Evolutionary conservation across 805 yeast genomes (phyloP).

Genomic region (Zygotorulaspora danielsina): DNA sequence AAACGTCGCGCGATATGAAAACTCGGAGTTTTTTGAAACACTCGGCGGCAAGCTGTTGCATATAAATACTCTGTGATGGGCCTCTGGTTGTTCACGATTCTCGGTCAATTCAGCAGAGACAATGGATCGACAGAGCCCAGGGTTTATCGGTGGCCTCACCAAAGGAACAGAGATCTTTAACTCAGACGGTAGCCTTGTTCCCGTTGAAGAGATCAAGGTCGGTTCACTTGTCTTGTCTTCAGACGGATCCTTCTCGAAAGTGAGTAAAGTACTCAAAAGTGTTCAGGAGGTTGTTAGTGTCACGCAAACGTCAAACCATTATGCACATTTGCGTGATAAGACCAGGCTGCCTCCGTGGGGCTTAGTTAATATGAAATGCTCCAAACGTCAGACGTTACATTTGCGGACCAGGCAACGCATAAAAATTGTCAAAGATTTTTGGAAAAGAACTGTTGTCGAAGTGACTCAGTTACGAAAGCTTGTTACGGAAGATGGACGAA

Average conservation of each 20-base stretch:
- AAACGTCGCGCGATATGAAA: too few relatives aligned
- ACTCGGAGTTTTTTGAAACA: too few relatives aligned
- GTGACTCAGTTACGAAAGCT: constrained; percentile 1
- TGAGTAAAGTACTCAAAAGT: neutral
- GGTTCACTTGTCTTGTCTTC: neutral
- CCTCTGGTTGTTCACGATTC: too few relatives aligned
- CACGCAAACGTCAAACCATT: constrained; percentile 1
- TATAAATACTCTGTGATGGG: too few relatives aligned
- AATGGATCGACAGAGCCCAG: too few relatives aligned
- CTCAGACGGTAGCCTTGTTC: neutral
- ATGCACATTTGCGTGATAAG: constrained; percentile 1
- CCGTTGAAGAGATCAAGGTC: neutral
- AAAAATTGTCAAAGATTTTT: neutral
- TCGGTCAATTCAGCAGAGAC: too few relatives aligned
- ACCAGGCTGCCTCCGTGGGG: neutral
- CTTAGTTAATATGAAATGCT: neutral
- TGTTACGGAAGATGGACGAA: constrained; percentile 3
- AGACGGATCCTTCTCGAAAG: constrained; percentile 1
- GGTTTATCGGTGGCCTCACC: neutral
- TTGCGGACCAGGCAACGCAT: constrained; percentile 1
- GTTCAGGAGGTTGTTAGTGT: constrained; percentile 1
- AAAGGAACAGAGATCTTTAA: neutral
- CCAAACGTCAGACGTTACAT: neutral
- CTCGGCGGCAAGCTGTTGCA: too few relatives aligned
- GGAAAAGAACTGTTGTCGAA: neutral